Evolutionary conservation across 768 basidiomycete genomes (phyloP), one percentile per base, ranked within the genome.

Genomic region (Phylloporus rhodoxanthus): DNA sequence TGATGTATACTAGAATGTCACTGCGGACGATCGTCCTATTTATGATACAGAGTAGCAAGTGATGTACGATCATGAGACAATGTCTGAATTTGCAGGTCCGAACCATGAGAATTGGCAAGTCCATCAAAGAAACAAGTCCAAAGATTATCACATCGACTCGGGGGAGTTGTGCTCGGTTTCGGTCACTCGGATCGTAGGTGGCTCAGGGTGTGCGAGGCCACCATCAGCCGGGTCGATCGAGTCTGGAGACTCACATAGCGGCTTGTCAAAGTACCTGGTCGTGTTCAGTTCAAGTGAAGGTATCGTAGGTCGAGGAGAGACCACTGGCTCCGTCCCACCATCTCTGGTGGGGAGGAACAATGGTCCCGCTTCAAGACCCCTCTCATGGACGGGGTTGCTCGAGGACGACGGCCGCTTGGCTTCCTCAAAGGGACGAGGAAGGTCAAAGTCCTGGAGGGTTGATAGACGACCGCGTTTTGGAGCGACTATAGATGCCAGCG

Each of bases 171-270:
- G 25, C 17, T 26, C 29, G 13, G 11, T 28, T 4, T 45, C 33
- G 14, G 33, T 38, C 47, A 23, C 19, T 30, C 3, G 14, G 15
- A 20, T 15, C 30, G 20, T 8, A 25, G 28, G 43, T 2, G 28
- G 29, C 28, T 26, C 43, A 21, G 33, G 14, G 21, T n/a, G 32
- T 19, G 13, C 8, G 19, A 15, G 42, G 33, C 44, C 13, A 14
- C 33, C 37, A 14, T 46, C 53, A 5, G 34, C 28, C 9, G 42
- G 17, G 38, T 36, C 25, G 13, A 63, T 52, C 53, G 44, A 20
- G 5, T 59, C 57, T 28, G 61, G 61, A 3, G 61, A 63, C 13
- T 65, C 63, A n/a, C 61, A 65, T 3, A 57, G 11, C 0, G 57
- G 50, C 29, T 42, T 32, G 45, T 42, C 48, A 13, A 59, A 51